phyloP scores from a whole-genome alignment of 2,329 filamentous ascomycete genomes.

The Phialocephala sp. region DNA sequence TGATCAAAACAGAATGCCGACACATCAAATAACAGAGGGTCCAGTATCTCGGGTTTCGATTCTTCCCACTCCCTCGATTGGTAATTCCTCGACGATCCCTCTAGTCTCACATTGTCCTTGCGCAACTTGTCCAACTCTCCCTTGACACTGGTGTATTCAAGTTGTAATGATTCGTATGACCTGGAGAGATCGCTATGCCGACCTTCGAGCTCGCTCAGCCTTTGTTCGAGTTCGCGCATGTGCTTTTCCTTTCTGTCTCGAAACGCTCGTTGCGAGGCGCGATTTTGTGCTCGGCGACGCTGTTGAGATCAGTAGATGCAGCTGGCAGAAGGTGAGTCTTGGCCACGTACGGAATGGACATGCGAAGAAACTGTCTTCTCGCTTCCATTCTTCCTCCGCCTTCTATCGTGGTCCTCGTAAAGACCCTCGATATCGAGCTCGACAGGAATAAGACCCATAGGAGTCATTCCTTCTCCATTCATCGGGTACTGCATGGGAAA shows the following conservation, averaged over 20 bases:
- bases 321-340: not conserved
- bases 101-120: conserved; percentile 30
- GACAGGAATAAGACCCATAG: conserved; percentile 41
- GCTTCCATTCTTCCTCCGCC: conserved; percentile 39
- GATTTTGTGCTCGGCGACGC: conserved; percentile 64
- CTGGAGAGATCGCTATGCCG: conserved; percentile 61
- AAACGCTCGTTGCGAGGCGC: conserved; percentile 65
- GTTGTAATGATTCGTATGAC: conserved; percentile 57
- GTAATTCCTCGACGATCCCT: conserved; percentile 26
- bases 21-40: conserved; percentile 42
- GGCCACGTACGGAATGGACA: conserved; percentile 41
- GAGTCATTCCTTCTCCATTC: conserved; percentile 33
- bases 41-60: conserved; percentile 36
- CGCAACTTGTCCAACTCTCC: conserved; percentile 40
- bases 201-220: conserved; percentile 58
- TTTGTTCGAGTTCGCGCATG: conserved; percentile 65
- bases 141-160: conserved; percentile 42
- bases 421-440: conserved; percentile 43
- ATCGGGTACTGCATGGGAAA: conserved; percentile 41
- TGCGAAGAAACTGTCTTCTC: conserved; percentile 42
- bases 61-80: conserved; percentile 34
- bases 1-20: conserved; percentile 43
- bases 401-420: conserved; percentile 43
- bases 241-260: conserved; percentile 68
- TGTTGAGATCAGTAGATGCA: conserved; percentile 37